Evolutionary conservation across 805 yeast genomes (phyloP).

Genomic region (Candida ficus): DNA sequence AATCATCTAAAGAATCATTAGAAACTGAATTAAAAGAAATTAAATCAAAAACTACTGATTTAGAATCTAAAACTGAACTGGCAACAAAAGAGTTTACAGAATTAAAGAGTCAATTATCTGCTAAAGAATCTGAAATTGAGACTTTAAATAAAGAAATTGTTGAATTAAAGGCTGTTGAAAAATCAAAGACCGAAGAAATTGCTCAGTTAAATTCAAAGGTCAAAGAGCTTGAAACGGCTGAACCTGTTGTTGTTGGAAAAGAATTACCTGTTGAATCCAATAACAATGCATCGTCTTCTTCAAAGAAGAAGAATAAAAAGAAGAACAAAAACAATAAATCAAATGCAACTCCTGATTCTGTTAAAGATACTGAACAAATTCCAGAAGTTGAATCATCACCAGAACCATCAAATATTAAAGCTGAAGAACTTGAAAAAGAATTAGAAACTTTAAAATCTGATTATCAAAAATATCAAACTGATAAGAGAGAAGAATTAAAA

Average conservation of each 20-base stretch:
- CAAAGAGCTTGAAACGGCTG: conserved; percentile 9
- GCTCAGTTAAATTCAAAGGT: conserved; percentile 12
- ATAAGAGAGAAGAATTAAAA: conserved; percentile 26
- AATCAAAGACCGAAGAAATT: conserved; percentile 4
- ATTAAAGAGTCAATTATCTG: conserved; percentile 3
- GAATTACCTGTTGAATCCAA: neutral
- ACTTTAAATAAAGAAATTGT: conserved; percentile 3
- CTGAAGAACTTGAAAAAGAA: neutral
- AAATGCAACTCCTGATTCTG: conserved; percentile 9
- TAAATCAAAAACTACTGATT: neutral
- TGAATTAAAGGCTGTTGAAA: conserved; percentile 1
- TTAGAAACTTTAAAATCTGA: conserved; percentile 3
- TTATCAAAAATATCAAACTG: conserved; percentile 14
- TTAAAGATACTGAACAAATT: conserved; percentile 23
- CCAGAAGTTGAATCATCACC: conserved; percentile 4
- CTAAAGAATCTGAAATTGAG: conserved; percentile 5
- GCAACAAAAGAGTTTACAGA: neutral
- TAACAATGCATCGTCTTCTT: conserved; percentile 1
- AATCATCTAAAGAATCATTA: neutral
- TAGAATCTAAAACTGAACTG: neutral
- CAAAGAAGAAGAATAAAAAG: conserved; percentile 18
- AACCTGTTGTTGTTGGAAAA: neutral
- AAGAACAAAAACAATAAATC: conserved; percentile 14
- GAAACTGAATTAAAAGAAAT: neutral
- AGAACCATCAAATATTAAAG: neutral